Evolutionary conservation across 257 asterid genomes (phyloP), one percentile per base, ranked within the genome.

Genomic region (Solanum infundibuliforme): DNA sequence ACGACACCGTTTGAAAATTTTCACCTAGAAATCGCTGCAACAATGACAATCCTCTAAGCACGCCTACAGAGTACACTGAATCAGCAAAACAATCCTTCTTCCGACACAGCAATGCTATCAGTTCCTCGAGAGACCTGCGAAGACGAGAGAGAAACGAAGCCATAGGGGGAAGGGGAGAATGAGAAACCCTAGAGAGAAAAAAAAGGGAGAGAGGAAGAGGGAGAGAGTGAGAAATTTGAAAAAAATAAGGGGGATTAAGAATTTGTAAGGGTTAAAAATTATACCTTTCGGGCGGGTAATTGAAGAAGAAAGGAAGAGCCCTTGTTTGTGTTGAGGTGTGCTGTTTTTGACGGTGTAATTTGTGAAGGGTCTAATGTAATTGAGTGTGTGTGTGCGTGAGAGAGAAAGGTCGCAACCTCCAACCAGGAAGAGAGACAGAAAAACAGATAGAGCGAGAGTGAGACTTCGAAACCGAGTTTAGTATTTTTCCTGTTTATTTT

Each of bases 41-140:
- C 34, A 31, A 31, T 32, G n/a, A 25, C 34, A 66, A 66, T 66
- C 35, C 35, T 12, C 66, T 58, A 10, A 20, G 8, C 23, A 5
- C 32, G 32, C 32, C 32, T 65, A 65, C 71, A 62, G 31, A 27
- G 21, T 68, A 27, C 16, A 68, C 75, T 29, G 20, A 27, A 66
- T 66, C 74, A 66, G 74, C 34, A 69, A 12, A 69, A 69, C 36
- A 12, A 29, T 69, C 35, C 74, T 66, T 12, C 38, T 69, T 69
- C 38, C 8, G 38, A 69, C 38, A 69, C 75, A 7, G 48, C 52
- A 74, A 74, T 74, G 82, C 82, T 36, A 3, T 36, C 5, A 39
- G 18, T 87, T 84, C 65, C 87, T 83, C 46, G 20, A 88, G 58
- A 89, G 62, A 90, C 98, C 96, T 94, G 94, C 95, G 89, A 79